Base-by-base conservation (phyloP, 108 stramenopile species). In the Schizochytrium sp. region DNA sequence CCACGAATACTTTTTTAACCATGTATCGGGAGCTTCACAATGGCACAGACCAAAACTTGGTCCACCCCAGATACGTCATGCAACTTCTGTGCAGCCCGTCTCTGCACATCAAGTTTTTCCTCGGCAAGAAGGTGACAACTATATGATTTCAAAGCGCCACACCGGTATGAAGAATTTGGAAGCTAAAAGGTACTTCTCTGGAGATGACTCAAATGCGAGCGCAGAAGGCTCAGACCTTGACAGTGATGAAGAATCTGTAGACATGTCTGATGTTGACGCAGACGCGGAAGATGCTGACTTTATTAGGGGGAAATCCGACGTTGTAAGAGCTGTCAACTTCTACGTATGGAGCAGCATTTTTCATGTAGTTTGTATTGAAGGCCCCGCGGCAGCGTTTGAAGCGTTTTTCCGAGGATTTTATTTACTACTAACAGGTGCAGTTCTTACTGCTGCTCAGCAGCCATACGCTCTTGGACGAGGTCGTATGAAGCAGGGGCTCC, bases 301-400 rank as follows among this genome's bases (percentile, higher is more conserved):
- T 10, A 83, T 83, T 83, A n/a, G 10, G 8, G 47, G 50, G n/a
- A 28, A 83, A 83, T n/a, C 49, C 15, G 76, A 83, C 28, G 76
- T 55, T 5, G 76, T 55, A 40, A n/a, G 53, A 17, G 76, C 76
- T 2, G 76, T 83, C 53, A 49, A 55, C 2, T 83, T 83, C 40
- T 83, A 83, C 76, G 76, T 83, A 50, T 83, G 76, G 76, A 38
- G 28, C 5, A 83, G 76, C 3, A 55, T 83, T 38, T 83, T 83
- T 40, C 76, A 83, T 28, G 40, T 83, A n/a, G 50, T 83, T 10
- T 83, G 76, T 28, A 83, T 83, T 53, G 76, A 83, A 42, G 76
- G 76, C 10, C 76, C 76, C 0, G 50, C 53, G 28, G 76, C 40
- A 7, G 76, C 76, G 5, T 2, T 83, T 83, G 76, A 83, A 42